Evolutionary conservation across 441 rosid species (phyloP).

Genomic region (Croton setiger): DNA sequence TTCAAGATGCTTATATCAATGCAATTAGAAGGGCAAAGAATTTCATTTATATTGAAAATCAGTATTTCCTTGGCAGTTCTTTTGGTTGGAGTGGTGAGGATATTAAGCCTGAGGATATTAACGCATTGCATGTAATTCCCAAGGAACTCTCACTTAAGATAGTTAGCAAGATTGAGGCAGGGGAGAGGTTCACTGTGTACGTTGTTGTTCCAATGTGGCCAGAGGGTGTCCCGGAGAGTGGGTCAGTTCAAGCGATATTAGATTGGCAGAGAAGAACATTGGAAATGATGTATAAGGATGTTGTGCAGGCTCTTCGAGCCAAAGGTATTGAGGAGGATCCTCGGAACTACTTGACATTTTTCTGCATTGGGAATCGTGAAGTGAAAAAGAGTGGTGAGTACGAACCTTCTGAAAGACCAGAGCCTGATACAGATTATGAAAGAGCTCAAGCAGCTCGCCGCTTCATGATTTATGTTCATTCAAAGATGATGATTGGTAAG

Average conservation of each 20-base stretch:
- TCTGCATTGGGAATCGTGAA: constrained; percentile 95
- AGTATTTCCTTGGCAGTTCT: constrained; percentile 96
- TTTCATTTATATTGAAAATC: constrained; percentile 89
- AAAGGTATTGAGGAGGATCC: constrained; percentile 78
- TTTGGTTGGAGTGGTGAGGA: constrained; percentile 77
- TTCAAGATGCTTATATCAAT: constrained; percentile 90
- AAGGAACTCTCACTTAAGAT: constrained; percentile 94
- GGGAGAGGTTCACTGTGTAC: constrained; percentile 85
- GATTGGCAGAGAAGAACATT: constrained; percentile 99
- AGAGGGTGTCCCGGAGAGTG: constrained; percentile 93
- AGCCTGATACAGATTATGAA: constrained; percentile 63
- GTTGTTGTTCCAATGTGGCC: constrained; percentile 99
- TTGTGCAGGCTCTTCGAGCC: constrained; percentile 66
- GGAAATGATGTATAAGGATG: constrained; percentile 96
- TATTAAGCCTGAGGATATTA: constrained; percentile 84
- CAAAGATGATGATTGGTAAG: constrained; percentile 99
- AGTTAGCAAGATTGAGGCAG: constrained; percentile 85
- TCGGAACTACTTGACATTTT: constrained; percentile 86
- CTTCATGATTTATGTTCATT: constrained; percentile 96
- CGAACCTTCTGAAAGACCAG: constrained; percentile 84
- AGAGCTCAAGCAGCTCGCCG: constrained; percentile 96
- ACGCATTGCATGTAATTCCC: constrained; percentile 82
- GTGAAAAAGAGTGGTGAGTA: constrained; percentile 86
- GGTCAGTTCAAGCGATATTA: constrained; percentile 89
- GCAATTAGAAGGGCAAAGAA: constrained; percentile 94